Conservation (phyloP, 192 early-diverging fungal genomes). For the Backusella tarrabulga region DNA sequence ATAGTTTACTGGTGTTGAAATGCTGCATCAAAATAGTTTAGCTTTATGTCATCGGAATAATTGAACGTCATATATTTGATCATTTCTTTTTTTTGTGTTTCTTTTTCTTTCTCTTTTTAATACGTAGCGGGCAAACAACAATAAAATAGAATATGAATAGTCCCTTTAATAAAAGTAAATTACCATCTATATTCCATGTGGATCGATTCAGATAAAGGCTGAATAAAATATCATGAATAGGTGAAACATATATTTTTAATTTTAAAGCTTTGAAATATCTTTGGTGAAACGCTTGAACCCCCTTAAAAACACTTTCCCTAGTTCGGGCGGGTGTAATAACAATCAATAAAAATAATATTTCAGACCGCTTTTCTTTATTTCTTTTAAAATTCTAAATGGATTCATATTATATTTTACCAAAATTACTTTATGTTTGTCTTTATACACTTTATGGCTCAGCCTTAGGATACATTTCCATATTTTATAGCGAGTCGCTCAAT, state of each 20-base stretch:
- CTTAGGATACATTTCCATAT: conserved; percentile 26
- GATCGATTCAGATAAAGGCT: not conserved
- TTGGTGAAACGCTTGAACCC: not conserved
- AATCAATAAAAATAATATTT: conserved; percentile 6
- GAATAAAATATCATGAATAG: not conserved
- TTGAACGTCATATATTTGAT: not conserved
- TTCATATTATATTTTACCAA: conserved; percentile 19
- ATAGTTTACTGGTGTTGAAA: not conserved
- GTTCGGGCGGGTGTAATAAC: not conserved
- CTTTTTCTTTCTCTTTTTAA: not conserved
- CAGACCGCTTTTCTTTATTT: not conserved
- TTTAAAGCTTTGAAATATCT: conserved; percentile 2
- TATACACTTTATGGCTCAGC: conserved; percentile 25
- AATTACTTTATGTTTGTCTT: conserved; percentile 26
- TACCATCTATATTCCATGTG: not conserved
- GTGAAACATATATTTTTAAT: conserved; percentile 1
- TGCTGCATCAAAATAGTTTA: not conserved
- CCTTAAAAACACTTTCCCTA: not conserved
- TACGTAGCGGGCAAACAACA: not conserved
- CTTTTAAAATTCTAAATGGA: conserved; percentile 4
- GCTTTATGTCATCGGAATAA: not conserved
- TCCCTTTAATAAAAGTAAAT: not conserved
- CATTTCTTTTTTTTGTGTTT: not conserved
- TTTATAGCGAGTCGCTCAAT: conserved; percentile 22
- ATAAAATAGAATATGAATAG: not conserved